Base-by-base conservation (phyloP, 495 filamentous ascomycete species). In the Talaromyces adpressus region DNA sequence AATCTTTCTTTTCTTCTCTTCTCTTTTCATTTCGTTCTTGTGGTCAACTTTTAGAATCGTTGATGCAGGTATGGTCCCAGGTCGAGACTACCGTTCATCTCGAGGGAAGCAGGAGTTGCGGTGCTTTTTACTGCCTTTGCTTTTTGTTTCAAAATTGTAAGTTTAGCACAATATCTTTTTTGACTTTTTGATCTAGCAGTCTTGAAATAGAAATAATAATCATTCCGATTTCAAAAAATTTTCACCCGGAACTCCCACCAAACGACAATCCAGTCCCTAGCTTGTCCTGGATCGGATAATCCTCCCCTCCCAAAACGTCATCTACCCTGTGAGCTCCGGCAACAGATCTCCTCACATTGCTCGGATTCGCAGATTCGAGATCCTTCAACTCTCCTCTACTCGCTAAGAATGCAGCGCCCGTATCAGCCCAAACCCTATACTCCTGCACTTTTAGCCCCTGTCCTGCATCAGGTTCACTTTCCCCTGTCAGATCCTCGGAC, bases 391-490 rank as follows among this genome's bases (percentile, higher is more conserved):
- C 61, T 58, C 84, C 85, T 36, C 67, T 62, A 45, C 77, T 72
- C 20, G 85, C 85, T 62, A 88, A 72, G 76, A 84, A 86, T 22
- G 82, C 84, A 29, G 85, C 85, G 11, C 85, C 86, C 3, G 83
- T 82, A 77, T 89, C 86, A 29, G 83, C 86, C 86, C 86, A 89
- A 39, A 88, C 75, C 63, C 81, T 75, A 72, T 85, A 89, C 62
- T 73, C 77, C 23, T 63, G 64, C 11, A 87, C 73, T 67, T 77
- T 82, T 16, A 73, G 56, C 58, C 62, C 58, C 23, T 68, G 66
- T 18, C 45, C 57, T 6, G 59, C 66, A 12, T 29, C 52, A 0
- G 4, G 64, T 22, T 66, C 69, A 14, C 25, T 62, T 20, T 62
- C 60, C 3, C 60, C 54, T 12, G 63, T 62, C 4, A 56, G 59